phyloP scores from a whole-genome alignment of 176 grass and related monocot species.

The Oryza rufipogon region DNA sequence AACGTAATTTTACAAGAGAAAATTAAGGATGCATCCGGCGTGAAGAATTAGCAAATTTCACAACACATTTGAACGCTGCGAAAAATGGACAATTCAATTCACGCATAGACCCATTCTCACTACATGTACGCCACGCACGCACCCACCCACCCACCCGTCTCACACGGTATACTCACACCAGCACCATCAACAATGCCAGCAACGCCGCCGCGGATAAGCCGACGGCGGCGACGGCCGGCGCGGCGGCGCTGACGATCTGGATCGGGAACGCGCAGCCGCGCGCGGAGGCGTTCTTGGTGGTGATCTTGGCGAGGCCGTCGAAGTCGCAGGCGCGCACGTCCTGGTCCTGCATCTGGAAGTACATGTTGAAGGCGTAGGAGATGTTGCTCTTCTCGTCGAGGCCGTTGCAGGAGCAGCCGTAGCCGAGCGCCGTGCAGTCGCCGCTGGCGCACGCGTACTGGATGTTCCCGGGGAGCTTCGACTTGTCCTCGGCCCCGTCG shows the following conservation, averaged over 20 bases:
- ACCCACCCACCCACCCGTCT: background rate
- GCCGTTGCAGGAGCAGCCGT: slow-evolving; percentile 60
- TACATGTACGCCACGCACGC: background rate
- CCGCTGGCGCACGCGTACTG: slow-evolving; percentile 68
- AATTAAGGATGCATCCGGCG: background rate
- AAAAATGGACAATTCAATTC: background rate
- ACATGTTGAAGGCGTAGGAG: slow-evolving; percentile 98
- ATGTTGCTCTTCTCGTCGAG: slow-evolving; percentile 61
- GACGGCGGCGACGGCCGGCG: background rate
- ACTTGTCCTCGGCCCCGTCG: slow-evolving; percentile 50
- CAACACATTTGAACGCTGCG: background rate
- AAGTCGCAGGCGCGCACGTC: slow-evolving; percentile 88
- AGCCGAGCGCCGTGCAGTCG: slow-evolving; percentile 81
- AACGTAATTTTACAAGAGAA: background rate
- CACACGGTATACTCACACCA: slow-evolving; percentile 15
- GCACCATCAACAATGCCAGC: slow-evolving; percentile 31
- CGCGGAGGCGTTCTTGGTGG: slow-evolving; percentile 57
- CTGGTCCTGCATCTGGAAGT: slow-evolving; percentile 96
- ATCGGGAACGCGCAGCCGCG: slow-evolving; percentile 61
- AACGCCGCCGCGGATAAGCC: background rate
- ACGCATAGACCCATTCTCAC: background rate
- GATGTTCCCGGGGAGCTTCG: slow-evolving; percentile 41
- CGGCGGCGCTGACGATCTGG: slow-evolving; percentile 58
- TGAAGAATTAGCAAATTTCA: background rate
- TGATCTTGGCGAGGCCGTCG: slow-evolving; percentile 71